Evolutionary conservation across 805 yeast species (phyloP).

Genomic region (Kurtzmaniella cleridarum): DNA sequence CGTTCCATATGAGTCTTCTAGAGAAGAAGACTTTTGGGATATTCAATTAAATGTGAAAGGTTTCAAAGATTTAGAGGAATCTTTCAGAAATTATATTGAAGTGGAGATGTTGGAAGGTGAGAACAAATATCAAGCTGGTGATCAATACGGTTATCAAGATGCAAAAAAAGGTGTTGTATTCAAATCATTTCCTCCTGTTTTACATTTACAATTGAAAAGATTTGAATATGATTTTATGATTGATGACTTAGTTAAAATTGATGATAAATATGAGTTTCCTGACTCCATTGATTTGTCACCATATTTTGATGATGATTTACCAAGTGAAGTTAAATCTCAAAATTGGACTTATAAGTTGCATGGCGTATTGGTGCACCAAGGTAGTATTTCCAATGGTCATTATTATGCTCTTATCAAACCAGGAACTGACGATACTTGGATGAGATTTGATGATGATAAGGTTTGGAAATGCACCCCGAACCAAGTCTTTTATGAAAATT

Average conservation of each 20-base stretch:
- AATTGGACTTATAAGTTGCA: slow-evolving; percentile 80
- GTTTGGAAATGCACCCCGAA: slow-evolving; percentile 81
- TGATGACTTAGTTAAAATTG: slow-evolving; percentile 83
- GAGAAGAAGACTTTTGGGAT: slow-evolving; percentile 97
- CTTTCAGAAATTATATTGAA: slow-evolving; percentile 83
- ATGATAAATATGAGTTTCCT: slow-evolving; percentile 88
- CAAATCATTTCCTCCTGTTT: slow-evolving; percentile 83
- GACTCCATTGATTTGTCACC: slow-evolving; percentile 75
- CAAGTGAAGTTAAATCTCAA: slow-evolving; percentile 38
- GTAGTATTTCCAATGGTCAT: slow-evolving; percentile 94
- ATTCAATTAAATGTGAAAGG: slow-evolving; percentile 91
- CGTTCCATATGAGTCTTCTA: slow-evolving; percentile 87
- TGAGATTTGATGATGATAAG: slow-evolving; percentile 89
- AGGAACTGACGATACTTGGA: slow-evolving; percentile 57
- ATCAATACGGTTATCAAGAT: slow-evolving; percentile 84
- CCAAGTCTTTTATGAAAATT: slow-evolving; percentile 89
- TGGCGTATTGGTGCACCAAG: slow-evolving; percentile 94
- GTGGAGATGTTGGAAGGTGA: slow-evolving; percentile 90
- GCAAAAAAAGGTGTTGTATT: slow-evolving; percentile 96
- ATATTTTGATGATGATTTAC: slow-evolving; percentile 57
- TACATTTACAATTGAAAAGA: slow-evolving; percentile 88
- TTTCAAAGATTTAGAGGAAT: slow-evolving; percentile 60
- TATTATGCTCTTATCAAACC: slow-evolving; percentile 94
- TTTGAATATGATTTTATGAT: slow-evolving; percentile 91
- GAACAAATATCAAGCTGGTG: slow-evolving; percentile 87